Conservation (phyloP, 2,329 filamentous ascomycete genomes). For the Pseudopyrenochaeta lycopersici region DNA sequence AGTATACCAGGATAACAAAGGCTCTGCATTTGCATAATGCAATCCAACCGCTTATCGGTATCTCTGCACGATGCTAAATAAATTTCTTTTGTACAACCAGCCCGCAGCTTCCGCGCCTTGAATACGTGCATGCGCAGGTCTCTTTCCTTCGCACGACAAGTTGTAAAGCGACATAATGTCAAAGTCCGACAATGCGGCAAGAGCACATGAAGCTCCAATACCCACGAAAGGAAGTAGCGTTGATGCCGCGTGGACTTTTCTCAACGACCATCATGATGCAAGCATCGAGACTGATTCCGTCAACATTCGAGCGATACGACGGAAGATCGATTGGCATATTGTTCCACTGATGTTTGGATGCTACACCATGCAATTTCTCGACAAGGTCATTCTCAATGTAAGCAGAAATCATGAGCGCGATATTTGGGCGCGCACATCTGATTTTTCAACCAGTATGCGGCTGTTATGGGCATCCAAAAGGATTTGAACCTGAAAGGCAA, state of each 20-base stretch:
- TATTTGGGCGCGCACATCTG: no score
- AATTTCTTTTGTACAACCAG: no score
- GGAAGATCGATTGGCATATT: conserved; percentile 51
- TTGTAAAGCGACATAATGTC: not conserved
- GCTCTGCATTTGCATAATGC: no score
- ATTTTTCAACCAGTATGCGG: conserved; percentile 39
- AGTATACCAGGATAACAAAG: no score
- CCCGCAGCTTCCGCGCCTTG: no score
- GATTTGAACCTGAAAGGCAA: conserved; percentile 45
- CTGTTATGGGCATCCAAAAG: conserved; percentile 52
- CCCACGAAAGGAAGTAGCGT: not conserved
- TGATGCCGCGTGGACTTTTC: conserved; percentile 19
- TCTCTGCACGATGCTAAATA: no score
- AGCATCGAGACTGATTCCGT: not conserved
- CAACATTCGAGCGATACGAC: conserved; percentile 7
- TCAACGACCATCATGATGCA: conserved; percentile 1
- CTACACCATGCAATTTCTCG: conserved; percentile 49
- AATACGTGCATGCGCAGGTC: no score
- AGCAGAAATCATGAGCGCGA: not conserved
- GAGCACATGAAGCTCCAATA: not conserved
- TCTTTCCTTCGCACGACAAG: no score
- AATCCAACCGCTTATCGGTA: no score
- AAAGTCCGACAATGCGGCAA: not conserved
- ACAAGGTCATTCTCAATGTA: conserved; percentile 41
- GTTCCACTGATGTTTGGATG: conserved; percentile 46